Base-by-base conservation (phyloP, 352 stramenopile genomes). In the Globisporangium ultimum region DNA sequence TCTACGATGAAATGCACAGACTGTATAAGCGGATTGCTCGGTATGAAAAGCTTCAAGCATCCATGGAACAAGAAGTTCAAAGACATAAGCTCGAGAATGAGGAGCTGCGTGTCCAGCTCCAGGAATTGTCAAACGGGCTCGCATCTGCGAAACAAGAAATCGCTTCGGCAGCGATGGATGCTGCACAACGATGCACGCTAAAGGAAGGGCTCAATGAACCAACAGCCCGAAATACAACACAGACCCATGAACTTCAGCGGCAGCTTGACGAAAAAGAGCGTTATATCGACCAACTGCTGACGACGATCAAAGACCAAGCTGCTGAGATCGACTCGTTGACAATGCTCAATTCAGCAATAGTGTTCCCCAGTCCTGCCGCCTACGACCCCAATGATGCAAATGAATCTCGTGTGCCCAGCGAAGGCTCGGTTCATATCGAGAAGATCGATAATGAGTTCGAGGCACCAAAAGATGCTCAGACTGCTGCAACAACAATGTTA, bases 1-100 rank as follows among this genome's bases (percentile, higher is more conserved):
- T 69, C 49, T 71, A 71, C 49, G 62, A 71, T 46, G 65, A 76
- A 41, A 62, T 76, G 56, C 68, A 76, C 38, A 52, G 51, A 13
- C 46, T 76, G 46, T 73, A 73, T 40, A 58, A 62, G 0, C 55
- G 63, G 22, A 65, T 65, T 24, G 48, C 66, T 10, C 68, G 51
- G 3, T 34, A 51, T 14, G 45, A 61, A 17, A 51, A 54, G 13
- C 60, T 45, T 9, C 42, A 55, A 28, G 22, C 22, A 14, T 22
- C 36, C 38, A 42, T 61, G 38, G n/a, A 28, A 15, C 15, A 24
- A 3, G 28, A 68, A 34, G 24, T 76, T 3, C 54, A 52, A 8
- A 36, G 42, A 10, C 52, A 70, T 5, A 52, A 47, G 53, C 6
- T 15, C 1, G 11, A 55, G 7, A 66, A 69, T 11, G 60, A 65